Evolutionary conservation across 2,329 filamentous ascomycete genomes (phyloP), one percentile per base, ranked within the genome.

Genomic region (Venturiaceae sp.): DNA sequence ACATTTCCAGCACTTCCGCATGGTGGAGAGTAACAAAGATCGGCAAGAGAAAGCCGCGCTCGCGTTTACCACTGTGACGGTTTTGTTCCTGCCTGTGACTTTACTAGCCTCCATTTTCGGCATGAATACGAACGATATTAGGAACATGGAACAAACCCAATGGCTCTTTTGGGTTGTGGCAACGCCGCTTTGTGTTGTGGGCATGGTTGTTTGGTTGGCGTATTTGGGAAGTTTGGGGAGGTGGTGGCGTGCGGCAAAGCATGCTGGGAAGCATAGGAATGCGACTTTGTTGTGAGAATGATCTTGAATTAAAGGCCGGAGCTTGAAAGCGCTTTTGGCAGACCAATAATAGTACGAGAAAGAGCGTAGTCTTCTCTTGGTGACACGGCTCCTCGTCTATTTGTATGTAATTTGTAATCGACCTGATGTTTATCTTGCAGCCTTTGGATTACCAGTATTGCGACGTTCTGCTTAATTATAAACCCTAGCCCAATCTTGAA

Each of bases 21-120:
- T 53, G 50, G 28, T 53, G 8, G 50, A 53, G 19, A 19, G 16
- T 13, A 53, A 53, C 28, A 53, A 53, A 53, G 50, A 53, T 26
- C 19, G 50, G 19, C 50, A 53, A 32, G 23, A 58, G 8, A 47
- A 55, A n/a, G 59, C 59, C 13, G 14, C 47, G 5, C 55, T 58
- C 14, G 50, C 47, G 14, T 60, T 59, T 33, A 59, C 50, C 8
- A 53, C 50, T 9, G 50, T 53, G 16, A 53, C 23, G 5, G 50
- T 53, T 28, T 9, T 53, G 7, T 53, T 53, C 50, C 23, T 53
- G 32, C 36, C 53, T 6, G 19, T 56, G 19, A 39, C 53, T 23
- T 39, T 56, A 1, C 16, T 56, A 9, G 32, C 53, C 9, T n/a
- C 21, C 30, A 11, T 56, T 21, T 30, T 55, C 3, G 53, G 53